Evolutionary conservation across 179 eudicot genomes (phyloP).

Genomic region (Silene noctiflora): DNA sequence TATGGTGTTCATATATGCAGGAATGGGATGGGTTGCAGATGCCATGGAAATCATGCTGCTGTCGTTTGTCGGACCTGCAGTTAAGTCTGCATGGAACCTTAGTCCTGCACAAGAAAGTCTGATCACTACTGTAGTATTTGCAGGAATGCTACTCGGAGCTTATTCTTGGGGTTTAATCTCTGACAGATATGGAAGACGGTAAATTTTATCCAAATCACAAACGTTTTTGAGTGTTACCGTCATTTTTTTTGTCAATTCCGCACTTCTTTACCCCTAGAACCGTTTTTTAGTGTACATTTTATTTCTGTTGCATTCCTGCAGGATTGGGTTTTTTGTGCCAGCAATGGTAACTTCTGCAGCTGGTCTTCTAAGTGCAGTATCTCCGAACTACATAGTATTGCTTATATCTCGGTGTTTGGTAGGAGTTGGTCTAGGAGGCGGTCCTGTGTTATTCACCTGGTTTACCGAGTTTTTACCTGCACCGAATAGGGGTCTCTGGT

Average conservation of each 20-base stretch:
- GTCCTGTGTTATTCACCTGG: constrained; percentile 65
- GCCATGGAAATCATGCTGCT: constrained; percentile 97
- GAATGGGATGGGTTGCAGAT: constrained; percentile 76
- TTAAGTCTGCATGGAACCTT: constrained; percentile 55
- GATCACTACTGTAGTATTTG: constrained; percentile 67
- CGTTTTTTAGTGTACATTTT: neutral
- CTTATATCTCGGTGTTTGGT: constrained; percentile 56
- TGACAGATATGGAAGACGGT: constrained; percentile 77
- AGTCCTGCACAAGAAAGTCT: constrained; percentile 60
- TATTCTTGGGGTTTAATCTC: constrained; percentile 77
- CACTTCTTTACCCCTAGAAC: neutral
- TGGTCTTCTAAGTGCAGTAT: constrained; percentile 58
- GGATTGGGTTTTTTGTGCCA: constrained; percentile 62
- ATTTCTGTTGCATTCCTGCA: constrained; percentile 13
- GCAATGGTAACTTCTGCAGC: constrained; percentile 52
- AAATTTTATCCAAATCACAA: neutral
- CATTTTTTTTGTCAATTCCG: neutral
- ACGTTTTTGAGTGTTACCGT: neutral
- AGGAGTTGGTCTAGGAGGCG: constrained; percentile 81
- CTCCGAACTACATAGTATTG: constrained; percentile 53
- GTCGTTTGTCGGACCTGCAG: constrained; percentile 83
- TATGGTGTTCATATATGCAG: constrained; percentile 65
- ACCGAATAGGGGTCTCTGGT: constrained; percentile 72
- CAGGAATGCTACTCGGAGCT: constrained; percentile 87
- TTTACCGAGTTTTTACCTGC: constrained; percentile 83